Percentiles rank a stretch among this genome's conserved stretches.
These are phyloP conservation scores for Nicotiana otophora DNA, from an alignment of 257 asterid species.

Conservation along the genomic window DNA sequence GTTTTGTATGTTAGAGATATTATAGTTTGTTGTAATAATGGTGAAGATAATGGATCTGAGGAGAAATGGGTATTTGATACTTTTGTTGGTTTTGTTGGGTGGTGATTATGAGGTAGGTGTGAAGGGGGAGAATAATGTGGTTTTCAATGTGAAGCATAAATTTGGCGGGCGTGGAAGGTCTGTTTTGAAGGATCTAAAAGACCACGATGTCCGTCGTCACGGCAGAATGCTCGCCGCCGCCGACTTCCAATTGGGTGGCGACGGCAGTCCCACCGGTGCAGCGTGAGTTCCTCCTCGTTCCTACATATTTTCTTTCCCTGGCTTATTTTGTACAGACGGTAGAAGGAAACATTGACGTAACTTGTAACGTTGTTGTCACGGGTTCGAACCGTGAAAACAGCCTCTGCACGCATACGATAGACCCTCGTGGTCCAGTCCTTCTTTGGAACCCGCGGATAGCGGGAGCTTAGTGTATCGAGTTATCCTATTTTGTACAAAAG, in stretches of 20 bases:
- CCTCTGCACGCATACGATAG: no score
- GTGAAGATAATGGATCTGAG: neutral
- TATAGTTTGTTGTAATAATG: neutral
- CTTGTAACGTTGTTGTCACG: no score
- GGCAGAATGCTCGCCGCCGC: slow-evolving; percentile 43
- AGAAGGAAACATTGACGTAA: no score
- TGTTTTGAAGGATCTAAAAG: slow-evolving; percentile 29
- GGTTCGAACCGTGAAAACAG: no score
- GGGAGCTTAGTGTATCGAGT: no score
- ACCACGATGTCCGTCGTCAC: slow-evolving; percentile 58
- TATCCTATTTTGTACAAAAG: no score
- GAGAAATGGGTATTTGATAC: neutral
- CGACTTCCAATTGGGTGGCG: slow-evolving; percentile 49
- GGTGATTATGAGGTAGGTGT: neutral
- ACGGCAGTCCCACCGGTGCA: slow-evolving; percentile 41
- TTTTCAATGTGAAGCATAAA: slow-evolving; percentile 51
- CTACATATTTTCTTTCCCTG: no score
- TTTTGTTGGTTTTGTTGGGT: slow-evolving; percentile 5
- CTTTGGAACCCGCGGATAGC: no score
- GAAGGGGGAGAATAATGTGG: slow-evolving; percentile 43
- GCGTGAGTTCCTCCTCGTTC: slow-evolving; percentile 30
- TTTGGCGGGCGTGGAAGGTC: slow-evolving; percentile 42
- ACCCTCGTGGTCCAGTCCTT: no score
- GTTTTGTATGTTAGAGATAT: neutral
- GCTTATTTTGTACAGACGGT: no score